Evolutionary conservation across 139 green algal species (phyloP), one percentile per base, ranked within the genome.

Genomic region (Tetraselmis striata): DNA sequence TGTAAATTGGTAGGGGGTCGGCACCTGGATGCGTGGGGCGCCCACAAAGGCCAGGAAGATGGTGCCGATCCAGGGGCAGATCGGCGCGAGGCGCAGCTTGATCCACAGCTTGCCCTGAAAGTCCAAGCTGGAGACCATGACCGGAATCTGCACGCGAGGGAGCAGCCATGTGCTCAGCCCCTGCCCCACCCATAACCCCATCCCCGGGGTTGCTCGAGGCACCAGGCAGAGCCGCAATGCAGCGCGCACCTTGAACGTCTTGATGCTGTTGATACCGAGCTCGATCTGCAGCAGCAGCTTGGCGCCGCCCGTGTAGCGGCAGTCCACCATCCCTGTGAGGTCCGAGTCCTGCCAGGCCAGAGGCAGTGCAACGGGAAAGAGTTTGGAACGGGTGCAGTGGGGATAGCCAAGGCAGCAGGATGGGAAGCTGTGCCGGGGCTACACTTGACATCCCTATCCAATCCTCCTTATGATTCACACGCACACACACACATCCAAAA

Each of bases 51-150:
- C 95, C 22, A 98, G 81, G 30, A 86, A 94, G 59, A 98, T 86
- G 31, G 93, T 96, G 77, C 95, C 95, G 30, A 98, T 88, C 86
- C 93, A 98, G 29, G 95, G 95, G 82, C 88, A 93, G 88, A 98
- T 93, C 74, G 95, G 95, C 29, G 95, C 94, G 75, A 98, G 91
- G 2, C 95, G 86, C 29, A 98, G 80, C 88, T 99, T 98, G 77
- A 98, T 83, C 96, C 96, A 99, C 84, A 98, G 80, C 82, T 91
- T 84, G 82, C 92, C 96, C 81, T 98, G 93, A 59, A 99, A 86
- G 88, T 99, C 96, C 59, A 99, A 89, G 85, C 98, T 93, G 0
- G 90, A 94, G 23, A 98, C 94, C 75, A 97, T 89, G 79, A 98
- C 93, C 1, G 95, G 95, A 25, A 98, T 82, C 90, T 93, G 85